phyloP scores from a whole-genome alignment of 352 stramenopile species.

The Phytopythium boreale region DNA sequence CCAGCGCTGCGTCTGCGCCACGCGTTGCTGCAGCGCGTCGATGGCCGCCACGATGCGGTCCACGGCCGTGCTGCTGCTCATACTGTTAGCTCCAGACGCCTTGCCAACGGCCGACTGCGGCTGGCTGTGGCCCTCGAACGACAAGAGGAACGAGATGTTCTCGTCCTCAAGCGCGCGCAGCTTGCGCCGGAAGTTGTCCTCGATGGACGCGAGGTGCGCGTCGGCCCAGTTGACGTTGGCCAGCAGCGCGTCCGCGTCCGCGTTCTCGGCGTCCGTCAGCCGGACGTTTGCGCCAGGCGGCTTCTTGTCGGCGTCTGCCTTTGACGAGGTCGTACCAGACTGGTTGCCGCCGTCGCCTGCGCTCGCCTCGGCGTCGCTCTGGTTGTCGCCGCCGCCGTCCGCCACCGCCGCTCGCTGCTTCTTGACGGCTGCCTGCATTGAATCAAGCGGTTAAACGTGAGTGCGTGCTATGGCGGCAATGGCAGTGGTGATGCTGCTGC shows the following conservation, averaged over 20 bases:
- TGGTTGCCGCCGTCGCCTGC: neutral
- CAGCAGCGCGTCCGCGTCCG: conserved; percentile 49
- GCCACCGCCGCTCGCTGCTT: conserved; percentile 15
- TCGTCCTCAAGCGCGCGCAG: conserved; percentile 61
- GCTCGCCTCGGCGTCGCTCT: conserved; percentile 1
- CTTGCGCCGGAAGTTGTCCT: conserved; percentile 54
- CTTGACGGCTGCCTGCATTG: conserved; percentile 32
- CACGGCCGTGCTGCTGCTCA: conserved; percentile 27
- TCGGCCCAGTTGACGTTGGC: conserved; percentile 59
- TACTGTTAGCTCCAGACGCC: neutral
- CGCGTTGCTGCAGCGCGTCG: conserved; percentile 40
- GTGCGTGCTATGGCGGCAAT: neutral
- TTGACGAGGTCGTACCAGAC: neutral
- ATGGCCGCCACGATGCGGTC: conserved; percentile 62
- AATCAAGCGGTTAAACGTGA: neutral
- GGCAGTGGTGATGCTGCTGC: neutral
- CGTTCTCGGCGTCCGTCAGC: conserved; percentile 53
- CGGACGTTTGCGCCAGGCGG: conserved; percentile 22
- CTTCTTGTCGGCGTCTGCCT: neutral
- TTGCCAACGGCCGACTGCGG: neutral
- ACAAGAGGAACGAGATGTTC: conserved; percentile 73
- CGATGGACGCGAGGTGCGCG: conserved; percentile 41
- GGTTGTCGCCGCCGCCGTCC: neutral
- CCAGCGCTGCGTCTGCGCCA: conserved; percentile 48
- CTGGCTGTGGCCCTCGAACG: conserved; percentile 41